phyloP scores from a whole-genome alignment of 108 stramenopile species.

The Nitzschia putrida region DNA sequence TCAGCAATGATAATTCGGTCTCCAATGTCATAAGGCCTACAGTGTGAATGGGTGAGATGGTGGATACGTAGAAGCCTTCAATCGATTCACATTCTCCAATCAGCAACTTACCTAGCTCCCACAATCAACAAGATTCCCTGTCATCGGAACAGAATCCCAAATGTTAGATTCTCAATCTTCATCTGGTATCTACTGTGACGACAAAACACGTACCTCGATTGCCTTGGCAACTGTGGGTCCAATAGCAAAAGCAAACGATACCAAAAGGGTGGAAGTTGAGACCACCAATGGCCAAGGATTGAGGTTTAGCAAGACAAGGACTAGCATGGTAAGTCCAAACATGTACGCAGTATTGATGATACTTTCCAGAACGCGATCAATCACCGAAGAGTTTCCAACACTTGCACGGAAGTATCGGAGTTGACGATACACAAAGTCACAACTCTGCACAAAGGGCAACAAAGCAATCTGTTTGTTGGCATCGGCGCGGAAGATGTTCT shows the following conservation, averaged over 20 bases:
- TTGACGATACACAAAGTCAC: constrained; percentile 59
- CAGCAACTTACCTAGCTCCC: constrained; percentile 37
- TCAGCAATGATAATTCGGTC: constrained; percentile 75
- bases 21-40: constrained; percentile 79
- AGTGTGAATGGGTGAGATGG: neutral
- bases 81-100: neutral
- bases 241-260: constrained; percentile 75
- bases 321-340: constrained; percentile 55
- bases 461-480: constrained; percentile 36
- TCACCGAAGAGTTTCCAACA: constrained; percentile 64
- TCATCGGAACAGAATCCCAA: neutral
- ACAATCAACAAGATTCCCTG: constrained; percentile 72
- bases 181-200: neutral
- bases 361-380: constrained; percentile 72
- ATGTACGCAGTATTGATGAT: constrained; percentile 54
- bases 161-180: neutral
- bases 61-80: neutral
- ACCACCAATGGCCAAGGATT: constrained; percentile 79
- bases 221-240: constrained; percentile 66
- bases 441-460: constrained; percentile 66
- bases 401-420: constrained; percentile 58
- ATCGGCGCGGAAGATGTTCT: constrained; percentile 53
- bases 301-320: constrained; percentile 56
- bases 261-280: constrained; percentile 64
- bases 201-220: constrained; percentile 49